A percentile compares a stretch with the other conserved stretches of the same genome.
phyloP scores from a whole-genome alignment of 2,329 filamentous ascomycete species.

The Phyllosticta capitalensis region DNA sequence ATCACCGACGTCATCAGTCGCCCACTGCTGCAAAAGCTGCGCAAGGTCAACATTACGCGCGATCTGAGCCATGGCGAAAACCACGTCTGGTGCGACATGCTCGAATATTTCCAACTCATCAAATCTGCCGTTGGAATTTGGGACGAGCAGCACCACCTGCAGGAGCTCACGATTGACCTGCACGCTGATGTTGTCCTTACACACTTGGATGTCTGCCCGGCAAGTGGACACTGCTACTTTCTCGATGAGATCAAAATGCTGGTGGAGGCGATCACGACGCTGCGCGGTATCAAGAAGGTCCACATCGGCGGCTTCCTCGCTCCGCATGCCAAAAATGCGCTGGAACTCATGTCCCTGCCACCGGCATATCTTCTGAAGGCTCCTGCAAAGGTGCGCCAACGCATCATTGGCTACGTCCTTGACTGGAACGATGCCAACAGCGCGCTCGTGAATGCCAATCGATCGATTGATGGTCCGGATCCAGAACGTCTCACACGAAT shows the following conservation, averaged over 20 bases:
- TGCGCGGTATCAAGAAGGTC: slow-evolving; percentile 10
- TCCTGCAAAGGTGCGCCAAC: background rate
- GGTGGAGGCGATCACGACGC: background rate
- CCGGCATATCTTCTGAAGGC: slow-evolving; percentile 3
- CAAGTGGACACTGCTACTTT: slow-evolving; percentile 8
- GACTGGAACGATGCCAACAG: slow-evolving; percentile 6
- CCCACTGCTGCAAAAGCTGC: slow-evolving; percentile 3
- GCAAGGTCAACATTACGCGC: slow-evolving; percentile 7
- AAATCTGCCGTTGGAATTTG: slow-evolving; percentile 3
- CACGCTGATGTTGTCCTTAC: background rate
- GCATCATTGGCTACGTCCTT: slow-evolving; percentile 1
- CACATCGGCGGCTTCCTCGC: slow-evolving; percentile 5
- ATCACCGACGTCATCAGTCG: slow-evolving; percentile 2
- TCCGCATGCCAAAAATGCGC: background rate
- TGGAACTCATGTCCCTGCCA: slow-evolving; percentile 6
- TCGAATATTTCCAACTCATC: slow-evolving; percentile 9
- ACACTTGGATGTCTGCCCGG: slow-evolving; percentile 1
- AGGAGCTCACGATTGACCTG: slow-evolving; percentile 7
- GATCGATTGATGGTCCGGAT: background rate
- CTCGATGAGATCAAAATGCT: slow-evolving; percentile 8
- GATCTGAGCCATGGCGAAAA: slow-evolving; percentile 6
- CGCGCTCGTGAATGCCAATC: background rate
- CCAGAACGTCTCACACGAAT: background rate
- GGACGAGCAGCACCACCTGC: slow-evolving; percentile 3
- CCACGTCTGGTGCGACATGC: slow-evolving; percentile 8